Evolutionary conservation across 495 filamentous ascomycete species (phyloP), one percentile per base, ranked within the genome.

Genomic region (Penicillium robsamsonii): DNA sequence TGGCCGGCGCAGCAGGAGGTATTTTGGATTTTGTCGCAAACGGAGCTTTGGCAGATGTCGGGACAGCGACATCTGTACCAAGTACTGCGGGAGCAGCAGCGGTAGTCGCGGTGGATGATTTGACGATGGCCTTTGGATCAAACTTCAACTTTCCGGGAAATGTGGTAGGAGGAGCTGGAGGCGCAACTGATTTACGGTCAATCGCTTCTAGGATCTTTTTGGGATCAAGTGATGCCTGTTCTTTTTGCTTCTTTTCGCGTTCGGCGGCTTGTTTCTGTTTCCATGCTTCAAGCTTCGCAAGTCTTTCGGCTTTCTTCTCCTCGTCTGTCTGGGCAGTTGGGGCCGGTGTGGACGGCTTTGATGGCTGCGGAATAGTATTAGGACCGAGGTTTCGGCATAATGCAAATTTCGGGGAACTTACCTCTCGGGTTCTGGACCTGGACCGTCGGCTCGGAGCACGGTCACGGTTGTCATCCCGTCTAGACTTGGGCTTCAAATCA

Each of bases 131-230:
- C 67, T 95, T 95, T 1, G 89, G 90, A 60, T 96, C 89, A 59
- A 95, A 96, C 68, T 95, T 96, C 50, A 94, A 95, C 68, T 95
- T 96, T 52, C 90, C 89, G 29, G 83, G 75, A 62, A 89, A 91
- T 6, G 82, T 74, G 22, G 77, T 68, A 5, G 84, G 76, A 4
- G 82, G 67, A 5, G 82, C 68, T 40, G 70, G 57, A 17, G 35
- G n/a, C 7, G 9, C 35, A 54, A 77, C 82, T 46, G 85, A 81
- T 69, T 84, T 89, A 60, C 88, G 81, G 61, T 92, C 87, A 73
- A 91, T 90, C 60, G 87, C 86, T 58, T 88, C 84, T 45, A 92
- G 70, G 35, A 91, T 84, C 63, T 80, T 86, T 49, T 84, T 75
- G 44, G 86, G 81, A 43, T 82, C 84, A 45, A 83, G 83, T 7